Evolutionary conservation across 768 basidiomycete species (phyloP).

Genomic region (Trametes villosa): DNA sequence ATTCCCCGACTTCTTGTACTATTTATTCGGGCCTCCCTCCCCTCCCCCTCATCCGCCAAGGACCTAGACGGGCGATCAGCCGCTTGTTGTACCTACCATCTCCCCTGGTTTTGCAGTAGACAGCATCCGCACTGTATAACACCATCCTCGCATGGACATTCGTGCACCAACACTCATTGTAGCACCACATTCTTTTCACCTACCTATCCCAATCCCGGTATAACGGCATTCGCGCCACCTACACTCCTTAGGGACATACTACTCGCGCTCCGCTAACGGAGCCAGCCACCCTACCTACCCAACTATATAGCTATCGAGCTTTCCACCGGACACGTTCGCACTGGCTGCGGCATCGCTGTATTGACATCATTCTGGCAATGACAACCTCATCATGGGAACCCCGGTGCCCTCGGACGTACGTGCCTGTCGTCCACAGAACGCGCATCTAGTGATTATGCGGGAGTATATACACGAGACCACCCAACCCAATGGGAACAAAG

Average conservation of each 20-base stretch:
- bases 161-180: neutral
- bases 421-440: neutral
- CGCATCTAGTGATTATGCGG: neutral
- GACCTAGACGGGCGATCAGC: conserved; percentile 6
- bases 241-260: neutral
- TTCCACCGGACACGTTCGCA: neutral
- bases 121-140: conserved; percentile 21
- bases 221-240: neutral
- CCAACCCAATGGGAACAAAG: neutral
- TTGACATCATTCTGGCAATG: conserved; percentile 7
- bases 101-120: conserved; percentile 18
- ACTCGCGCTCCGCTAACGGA: neutral
- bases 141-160: conserved; percentile 11
- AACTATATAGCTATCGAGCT: neutral
- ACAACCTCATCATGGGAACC: neutral
- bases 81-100: conserved; percentile 18
- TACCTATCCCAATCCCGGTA: neutral
- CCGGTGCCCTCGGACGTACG: neutral
- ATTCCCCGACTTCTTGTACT: conserved; percentile 2
- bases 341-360: conserved; percentile 11
- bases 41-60: neutral
- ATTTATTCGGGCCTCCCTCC: neutral
- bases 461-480: neutral
- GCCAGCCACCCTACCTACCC: neutral
- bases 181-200: neutral